Conservation (phyloP, 257 asterid genomes). For the Verbena officinalis region DNA sequence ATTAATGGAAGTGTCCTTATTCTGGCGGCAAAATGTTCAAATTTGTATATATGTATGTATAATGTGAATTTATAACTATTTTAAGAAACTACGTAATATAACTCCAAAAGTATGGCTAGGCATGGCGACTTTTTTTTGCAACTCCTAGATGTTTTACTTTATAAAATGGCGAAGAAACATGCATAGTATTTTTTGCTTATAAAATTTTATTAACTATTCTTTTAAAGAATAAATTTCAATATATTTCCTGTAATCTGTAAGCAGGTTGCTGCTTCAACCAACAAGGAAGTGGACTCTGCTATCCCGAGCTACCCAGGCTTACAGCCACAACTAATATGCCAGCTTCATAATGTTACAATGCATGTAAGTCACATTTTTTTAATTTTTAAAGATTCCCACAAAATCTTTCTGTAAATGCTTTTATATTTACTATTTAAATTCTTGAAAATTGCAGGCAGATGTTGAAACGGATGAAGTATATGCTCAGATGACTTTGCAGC, state of each 20-base stretch:
- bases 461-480: constrained; percentile 87
- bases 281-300: constrained; percentile 80
- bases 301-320: constrained; percentile 82
- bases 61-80: neutral
- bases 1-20: no score
- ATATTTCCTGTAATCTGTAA: constrained; percentile 14
- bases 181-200: neutral
- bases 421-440: constrained; percentile 17
- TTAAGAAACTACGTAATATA: neutral
- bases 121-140: neutral
- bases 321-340: constrained; percentile 81
- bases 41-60: no score
- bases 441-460: constrained; percentile 66
- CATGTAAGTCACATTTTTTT: constrained; percentile 49
- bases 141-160: constrained; percentile 9
- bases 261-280: constrained; percentile 83
- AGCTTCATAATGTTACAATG: constrained; percentile 91
- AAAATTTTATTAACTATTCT: neutral
- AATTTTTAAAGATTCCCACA: neutral
- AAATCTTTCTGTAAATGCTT: neutral
- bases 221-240: neutral
- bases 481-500: constrained; percentile 91
- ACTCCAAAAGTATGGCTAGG: neutral
- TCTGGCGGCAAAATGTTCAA: no score
- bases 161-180: neutral